Evolutionary conservation across 768 basidiomycete genomes (phyloP).

Genomic region (Suillus variegatus): DNA sequence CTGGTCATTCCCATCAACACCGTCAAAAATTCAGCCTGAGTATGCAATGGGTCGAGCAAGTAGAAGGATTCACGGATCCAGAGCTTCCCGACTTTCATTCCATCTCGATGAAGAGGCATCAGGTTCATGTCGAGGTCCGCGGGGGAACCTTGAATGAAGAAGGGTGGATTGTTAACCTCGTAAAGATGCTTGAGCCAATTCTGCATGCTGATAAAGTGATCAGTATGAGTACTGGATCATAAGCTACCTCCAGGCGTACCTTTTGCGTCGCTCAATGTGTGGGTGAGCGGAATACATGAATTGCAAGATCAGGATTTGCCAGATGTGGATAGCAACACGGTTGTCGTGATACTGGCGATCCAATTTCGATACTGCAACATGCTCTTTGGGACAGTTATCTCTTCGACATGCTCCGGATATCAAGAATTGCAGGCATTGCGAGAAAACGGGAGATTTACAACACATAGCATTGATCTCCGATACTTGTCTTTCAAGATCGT

Average conservation of each 20-base stretch:
- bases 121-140: conserved; percentile 33
- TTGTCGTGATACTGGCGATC: conserved; percentile 38
- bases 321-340: conserved; percentile 46
- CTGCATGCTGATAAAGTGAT: neutral
- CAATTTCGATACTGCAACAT: conserved; percentile 29
- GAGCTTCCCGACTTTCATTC: conserved; percentile 38
- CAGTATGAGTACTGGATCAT: neutral
- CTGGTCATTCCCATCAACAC: conserved; percentile 37
- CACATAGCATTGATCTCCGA: conserved; percentile 35
- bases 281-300: conserved; percentile 22
- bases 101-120: conserved; percentile 42
- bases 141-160: conserved; percentile 45
- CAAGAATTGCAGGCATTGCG: conserved; percentile 40
- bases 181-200: conserved; percentile 49
- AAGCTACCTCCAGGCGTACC: conserved; percentile 7
- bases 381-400: conserved; percentile 37
- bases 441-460: conserved; percentile 31
- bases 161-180: conserved; percentile 50
- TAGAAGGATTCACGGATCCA: conserved; percentile 50
- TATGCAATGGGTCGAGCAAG: conserved; percentile 21
- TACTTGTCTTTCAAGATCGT: conserved; percentile 29
- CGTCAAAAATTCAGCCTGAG: conserved; percentile 38
- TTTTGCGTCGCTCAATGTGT: neutral
- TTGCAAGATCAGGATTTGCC: conserved; percentile 51
- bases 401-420: conserved; percentile 35